Evolutionary conservation across 257 asterid species (phyloP).

Genomic region (Henckelia pumila): DNA sequence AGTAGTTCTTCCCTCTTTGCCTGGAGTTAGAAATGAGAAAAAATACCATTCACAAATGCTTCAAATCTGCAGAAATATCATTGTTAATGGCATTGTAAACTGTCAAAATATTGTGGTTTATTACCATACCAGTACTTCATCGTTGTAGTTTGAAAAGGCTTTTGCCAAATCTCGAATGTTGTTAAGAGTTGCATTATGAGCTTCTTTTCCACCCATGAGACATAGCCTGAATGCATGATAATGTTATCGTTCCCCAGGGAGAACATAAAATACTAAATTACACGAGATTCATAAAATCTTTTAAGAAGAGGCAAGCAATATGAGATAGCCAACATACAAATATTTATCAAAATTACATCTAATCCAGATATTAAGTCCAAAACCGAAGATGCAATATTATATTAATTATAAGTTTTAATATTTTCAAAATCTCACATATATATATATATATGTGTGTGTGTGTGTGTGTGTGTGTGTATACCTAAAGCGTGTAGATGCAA

Average conservation of each 20-base stretch:
- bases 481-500: too few species aligned
- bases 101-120: constrained; percentile 19
- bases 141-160: constrained; percentile 69
- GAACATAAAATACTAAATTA: constrained; percentile 23
- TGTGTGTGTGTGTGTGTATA: too few species aligned
- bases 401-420: too few species aligned
- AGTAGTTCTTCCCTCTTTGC: constrained; percentile 90
- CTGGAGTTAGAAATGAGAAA: constrained; percentile 36
- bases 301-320: constrained; percentile 25
- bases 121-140: constrained; percentile 79
- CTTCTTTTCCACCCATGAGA: constrained; percentile 79
- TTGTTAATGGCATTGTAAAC: constrained; percentile 20
- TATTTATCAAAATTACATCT: too few species aligned
- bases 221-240: constrained; percentile 50
- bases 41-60: not conserved
- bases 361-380: too few species aligned
- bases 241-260: constrained; percentile 22
- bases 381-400: too few species aligned
- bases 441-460: too few species aligned
- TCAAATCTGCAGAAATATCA: constrained; percentile 16
- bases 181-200: constrained; percentile 48
- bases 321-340: too few species aligned
- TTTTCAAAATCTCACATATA: too few species aligned
- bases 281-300: constrained; percentile 19
- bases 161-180: constrained; percentile 65